Base-by-base conservation (phyloP, 495 filamentous ascomycete species). In the Penicillium angulare region DNA sequence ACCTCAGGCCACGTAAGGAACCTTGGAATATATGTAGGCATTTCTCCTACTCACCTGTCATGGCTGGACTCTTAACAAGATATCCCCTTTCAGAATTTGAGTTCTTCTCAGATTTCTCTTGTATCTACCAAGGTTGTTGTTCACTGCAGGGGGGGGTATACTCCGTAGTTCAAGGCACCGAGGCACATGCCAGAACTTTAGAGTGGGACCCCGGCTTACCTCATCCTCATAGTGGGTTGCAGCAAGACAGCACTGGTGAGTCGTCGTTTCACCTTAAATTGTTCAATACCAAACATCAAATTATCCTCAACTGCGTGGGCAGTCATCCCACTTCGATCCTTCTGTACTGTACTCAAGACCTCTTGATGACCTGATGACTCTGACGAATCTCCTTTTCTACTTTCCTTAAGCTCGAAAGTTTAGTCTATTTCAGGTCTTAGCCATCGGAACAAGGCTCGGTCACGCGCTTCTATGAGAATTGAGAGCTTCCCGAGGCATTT, bases 381-480 rank as follows among this genome's bases (percentile, higher is more conserved):
- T 66, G 66, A 74, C 71, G 71, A 74, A 68, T 74, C 64, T 74
- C 66, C 65, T 71, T 64, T 64, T 56, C 67, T 67, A 56, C 67
- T 58, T 57, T 33, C 43, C 66, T 60, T 65, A 59, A 55, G 38
- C 54, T 55, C 53, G 27, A 29, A 52, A 32, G 31, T 24, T 29
- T 24, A 18, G 35, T 10, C 33, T 12, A 13, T 3, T 17, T 38
- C 33, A 10, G 36, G 35, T 41, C 35, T 39, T 39, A 13, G 13
- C 20, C 23, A 16, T 22, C 27, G 10, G 23, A 49, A 42, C 24
- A 40, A 23, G 34, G 17, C 45, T 21, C 23, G 18, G 47, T 35
- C 39, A 27, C 22, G 45, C 20, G 36, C 32, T 38, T 48, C 32
- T 48, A 43, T 41, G 18, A 18, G 38, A 17, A 41, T 21, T 41